Evolutionary conservation across 2,329 filamentous ascomycete species (phyloP).

Genomic region (Ophiognomonia clavigignenti-juglandacearum): DNA sequence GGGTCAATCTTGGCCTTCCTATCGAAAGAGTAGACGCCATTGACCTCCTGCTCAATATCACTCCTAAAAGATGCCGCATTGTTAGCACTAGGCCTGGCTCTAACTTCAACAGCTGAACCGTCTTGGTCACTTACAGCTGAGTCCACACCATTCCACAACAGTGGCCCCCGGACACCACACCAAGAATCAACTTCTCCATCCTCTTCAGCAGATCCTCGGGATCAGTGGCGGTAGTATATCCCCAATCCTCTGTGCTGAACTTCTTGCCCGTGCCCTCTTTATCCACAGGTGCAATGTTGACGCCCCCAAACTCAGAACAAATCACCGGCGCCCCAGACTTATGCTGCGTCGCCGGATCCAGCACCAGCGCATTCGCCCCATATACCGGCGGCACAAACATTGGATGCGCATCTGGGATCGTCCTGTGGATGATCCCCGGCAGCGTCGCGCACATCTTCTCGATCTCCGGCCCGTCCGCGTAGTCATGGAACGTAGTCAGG

Average conservation of each 20-base stretch:
- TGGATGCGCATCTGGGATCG: conserved; percentile 40
- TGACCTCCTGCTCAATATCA: conserved; percentile 65
- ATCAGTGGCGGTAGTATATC: conserved; percentile 62
- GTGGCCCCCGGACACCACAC: conserved; percentile 50
- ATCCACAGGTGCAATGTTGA: conserved; percentile 55
- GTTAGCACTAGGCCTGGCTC: not conserved
- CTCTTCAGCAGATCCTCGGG: conserved; percentile 53
- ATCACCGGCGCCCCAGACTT: conserved; percentile 53
- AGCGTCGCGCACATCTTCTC: conserved; percentile 48
- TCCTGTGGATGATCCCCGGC: conserved; percentile 41
- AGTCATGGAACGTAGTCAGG: conserved; percentile 65
- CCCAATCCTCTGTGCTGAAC: conserved; percentile 52
- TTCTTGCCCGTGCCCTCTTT: conserved; percentile 25
- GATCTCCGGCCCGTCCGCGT: conserved; percentile 53
- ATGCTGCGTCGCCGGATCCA: conserved; percentile 47
- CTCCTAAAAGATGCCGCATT: conserved; percentile 27
- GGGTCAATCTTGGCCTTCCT: conserved; percentile 57
- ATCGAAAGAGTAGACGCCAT: conserved; percentile 61
- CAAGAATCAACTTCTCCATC: conserved; percentile 54
- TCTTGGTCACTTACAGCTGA: conserved; percentile 49
- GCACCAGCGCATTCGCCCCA: conserved; percentile 15
- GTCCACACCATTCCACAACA: conserved; percentile 63
- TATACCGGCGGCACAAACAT: conserved; percentile 49
- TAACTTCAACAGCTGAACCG: not conserved
- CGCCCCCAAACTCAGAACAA: conserved; percentile 64